A percentile compares a stretch with the other conserved stretches of the same genome.
Conservation (phyloP, 2,329 filamentous ascomycete species). For the Cladosporium sp. region DNA sequence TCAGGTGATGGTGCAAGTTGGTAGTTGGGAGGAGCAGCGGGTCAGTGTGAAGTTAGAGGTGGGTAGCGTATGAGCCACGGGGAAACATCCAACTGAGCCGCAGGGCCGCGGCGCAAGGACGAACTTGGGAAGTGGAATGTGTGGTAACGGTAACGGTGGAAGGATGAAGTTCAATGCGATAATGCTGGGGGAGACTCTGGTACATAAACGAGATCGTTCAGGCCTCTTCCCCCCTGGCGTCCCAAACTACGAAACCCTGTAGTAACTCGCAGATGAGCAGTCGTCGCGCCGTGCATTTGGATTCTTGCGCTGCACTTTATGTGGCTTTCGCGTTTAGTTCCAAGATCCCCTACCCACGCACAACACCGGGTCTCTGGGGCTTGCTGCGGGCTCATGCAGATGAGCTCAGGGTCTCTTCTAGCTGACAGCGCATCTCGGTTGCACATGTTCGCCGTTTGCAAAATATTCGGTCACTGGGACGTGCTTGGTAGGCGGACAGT, state of each 20-base stretch:
- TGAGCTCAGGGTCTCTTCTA: neutral
- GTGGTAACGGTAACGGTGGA: neutral
- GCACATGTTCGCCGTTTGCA: slow-evolving; percentile 1
- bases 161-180: neutral
- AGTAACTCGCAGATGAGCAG: neutral
- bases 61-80: slow-evolving; percentile 4
- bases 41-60: neutral
- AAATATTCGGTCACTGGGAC: neutral
- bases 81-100: neutral
- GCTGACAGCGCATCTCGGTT: neutral
- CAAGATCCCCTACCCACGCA: neutral
- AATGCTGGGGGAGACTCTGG: slow-evolving; percentile 1
- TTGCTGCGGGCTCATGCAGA: neutral
- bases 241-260: neutral
- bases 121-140: neutral
- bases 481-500: neutral
- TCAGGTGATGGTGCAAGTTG: neutral
- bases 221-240: slow-evolving; percentile 1
- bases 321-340: neutral
- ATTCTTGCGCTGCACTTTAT: neutral
- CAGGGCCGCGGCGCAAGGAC: slow-evolving; percentile 2
- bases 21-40: neutral
- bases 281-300: neutral
- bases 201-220: slow-evolving; percentile 6
- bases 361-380: neutral